phyloP scores from a whole-genome alignment of 352 stramenopile genomes.

The Pythium periplocum region DNA sequence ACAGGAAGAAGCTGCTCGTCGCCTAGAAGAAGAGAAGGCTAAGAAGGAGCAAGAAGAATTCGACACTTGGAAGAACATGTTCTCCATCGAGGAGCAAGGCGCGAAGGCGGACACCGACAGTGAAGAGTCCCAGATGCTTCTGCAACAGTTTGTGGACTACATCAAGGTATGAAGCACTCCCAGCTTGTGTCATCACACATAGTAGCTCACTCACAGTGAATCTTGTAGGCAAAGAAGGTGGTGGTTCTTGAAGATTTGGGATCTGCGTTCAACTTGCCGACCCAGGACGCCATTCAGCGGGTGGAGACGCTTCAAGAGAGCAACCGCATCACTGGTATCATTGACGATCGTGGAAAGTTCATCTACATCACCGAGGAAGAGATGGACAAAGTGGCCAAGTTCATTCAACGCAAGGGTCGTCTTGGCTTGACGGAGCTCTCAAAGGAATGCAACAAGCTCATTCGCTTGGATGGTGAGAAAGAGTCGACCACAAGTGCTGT shows the following conservation, averaged over 20 bases:
- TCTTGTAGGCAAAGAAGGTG: constrained; percentile 51
- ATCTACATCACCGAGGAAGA: constrained; percentile 78
- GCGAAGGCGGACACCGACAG: constrained; percentile 44
- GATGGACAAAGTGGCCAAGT: constrained; percentile 70
- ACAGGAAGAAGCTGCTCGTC: constrained; percentile 40
- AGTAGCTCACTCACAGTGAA: background rate
- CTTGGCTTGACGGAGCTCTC: constrained; percentile 55
- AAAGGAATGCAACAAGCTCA: constrained; percentile 78
- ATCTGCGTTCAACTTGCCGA: constrained; percentile 56
- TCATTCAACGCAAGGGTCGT: constrained; percentile 61
- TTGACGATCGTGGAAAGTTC: constrained; percentile 79
- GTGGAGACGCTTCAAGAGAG: constrained; percentile 45
- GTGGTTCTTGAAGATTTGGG: constrained; percentile 71
- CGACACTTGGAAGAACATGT: constrained; percentile 73
- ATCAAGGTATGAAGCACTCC: constrained; percentile 31
- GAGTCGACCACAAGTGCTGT: constrained; percentile 17
- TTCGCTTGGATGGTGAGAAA: constrained; percentile 47
- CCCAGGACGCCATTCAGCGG: constrained; percentile 60
- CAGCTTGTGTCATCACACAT: background rate
- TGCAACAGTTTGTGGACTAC: constrained; percentile 73
- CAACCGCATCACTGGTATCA: constrained; percentile 62
- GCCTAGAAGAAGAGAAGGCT: constrained; percentile 40
- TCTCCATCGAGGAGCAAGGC: constrained; percentile 63
- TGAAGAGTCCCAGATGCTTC: constrained; percentile 52
- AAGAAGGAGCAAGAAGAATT: constrained; percentile 71